Evolutionary conservation across 1,139 yeast genomes (phyloP), one percentile per base, ranked within the genome.

Genomic region (Pichia sp.): DNA sequence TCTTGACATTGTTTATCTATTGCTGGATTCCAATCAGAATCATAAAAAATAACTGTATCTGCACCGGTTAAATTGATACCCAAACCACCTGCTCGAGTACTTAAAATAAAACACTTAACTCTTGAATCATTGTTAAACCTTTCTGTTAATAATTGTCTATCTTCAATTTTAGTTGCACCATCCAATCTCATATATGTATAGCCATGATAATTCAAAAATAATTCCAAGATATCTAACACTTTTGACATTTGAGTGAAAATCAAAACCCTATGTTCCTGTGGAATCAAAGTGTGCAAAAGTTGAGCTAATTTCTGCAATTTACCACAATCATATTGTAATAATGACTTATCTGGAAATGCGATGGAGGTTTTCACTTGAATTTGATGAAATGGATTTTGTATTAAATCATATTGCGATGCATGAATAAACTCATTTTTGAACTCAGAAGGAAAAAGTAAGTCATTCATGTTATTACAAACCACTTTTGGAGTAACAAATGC

Each of bases 1-100:
- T 94, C 99, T 65, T 94, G 98, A 68, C 98, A 94, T 65, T 94
- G 99, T 61, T 89, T 87, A 65, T 94, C 99, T 97, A 94, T 94
- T 1, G 97, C 96, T 2, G 99, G 99, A 62, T 94, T 94, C 99
- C 99, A 94, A 67, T 94, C 99, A 2, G 97, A 89, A 65, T 94
- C 99, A 62, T 94, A 94, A 64, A 94, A 94, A n/a, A 94, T 89
- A 39, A 94, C 99, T 0, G 98, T 92, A 60, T 94, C 98, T 0
- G 99, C 99, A 57, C 98, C 99, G 0, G 98, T 92, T 57, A 94
- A 70, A 59, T 94, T 94, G 62, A 94, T 94, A 61, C 99, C 99
- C 54, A 94, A 72, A 32, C 99, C 99, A 62, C 99, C 99, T 3
- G 97, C 90, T 65, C 99, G 78, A 2, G 97, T 89, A 4, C 97